Evolutionary conservation across 352 stramenopile genomes (phyloP), one percentile per base, ranked within the genome.

Genomic region (Aphanomyces stellatus): DNA sequence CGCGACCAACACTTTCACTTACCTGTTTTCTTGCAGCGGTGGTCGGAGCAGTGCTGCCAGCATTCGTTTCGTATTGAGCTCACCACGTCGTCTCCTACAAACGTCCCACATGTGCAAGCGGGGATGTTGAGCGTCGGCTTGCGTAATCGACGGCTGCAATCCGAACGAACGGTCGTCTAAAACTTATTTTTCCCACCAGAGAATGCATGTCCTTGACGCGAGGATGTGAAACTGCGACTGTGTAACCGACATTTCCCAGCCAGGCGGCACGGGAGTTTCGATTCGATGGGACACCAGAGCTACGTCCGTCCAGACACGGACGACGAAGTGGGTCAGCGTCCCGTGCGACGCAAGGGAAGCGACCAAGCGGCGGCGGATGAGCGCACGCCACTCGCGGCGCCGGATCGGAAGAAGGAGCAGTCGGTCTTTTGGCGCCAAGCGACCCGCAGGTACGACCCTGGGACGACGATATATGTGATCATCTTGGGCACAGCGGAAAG

Each of bases 291-390:
- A 1, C 46, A 53, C 46, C 10, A 53, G 25, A 53, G 46, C 46
- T 53, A 53, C 46, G 46, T 53, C 8, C 10, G 17, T 19, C 15
- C 53, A n/a, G n/a, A n/a, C 53, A 48, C 30, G 27, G 31, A 24
- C 31, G 30, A 62, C 53, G 53, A 43, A 7, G 53, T 48, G 31
- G 13, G 11, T 31, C 25, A 37, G 17, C 31, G 53, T 19, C 53
- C 53, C 22, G 53, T 62, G 31, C 53, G 53, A 11, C 53, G 53
- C n/a, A 62, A 62, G 30, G 53, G 53, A 27, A 62, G 53, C 53
- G 33, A 30, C 53, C 27, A 60, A 2, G 53, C 28, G n/a, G 7
- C 28, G 25, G 13, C 35, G 19, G 25, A 62, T 37, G 53, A 62
- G 34, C 22, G 25, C 13, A 48, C 53, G 8, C 53, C 53, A n/a